Evolutionary conservation across 2,329 filamentous ascomycete species (phyloP).

Genomic region (Trichophyton simii): DNA sequence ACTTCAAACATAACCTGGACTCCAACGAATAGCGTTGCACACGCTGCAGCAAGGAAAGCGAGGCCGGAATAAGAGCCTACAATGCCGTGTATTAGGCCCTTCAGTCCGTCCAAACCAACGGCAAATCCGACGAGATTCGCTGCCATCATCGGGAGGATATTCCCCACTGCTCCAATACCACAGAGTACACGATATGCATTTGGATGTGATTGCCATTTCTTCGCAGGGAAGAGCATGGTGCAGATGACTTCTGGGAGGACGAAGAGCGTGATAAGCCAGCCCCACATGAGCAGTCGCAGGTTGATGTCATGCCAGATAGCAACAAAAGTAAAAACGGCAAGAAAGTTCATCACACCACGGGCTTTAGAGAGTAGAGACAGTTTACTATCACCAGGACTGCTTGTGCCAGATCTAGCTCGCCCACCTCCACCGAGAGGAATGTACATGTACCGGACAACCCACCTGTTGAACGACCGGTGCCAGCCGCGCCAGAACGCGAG

Average conservation of each 20-base stretch:
- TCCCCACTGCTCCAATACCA: constrained; percentile 65
- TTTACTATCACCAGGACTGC: constrained; percentile 19
- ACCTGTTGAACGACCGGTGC: constrained; percentile 92
- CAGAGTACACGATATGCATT: constrained; percentile 68
- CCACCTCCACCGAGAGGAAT: constrained; percentile 68
- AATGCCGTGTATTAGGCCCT: constrained; percentile 62
- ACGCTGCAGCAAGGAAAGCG: constrained; percentile 60
- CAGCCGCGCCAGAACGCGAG: constrained; percentile 90
- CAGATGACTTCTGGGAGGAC: constrained; percentile 78
- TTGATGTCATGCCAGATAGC: constrained; percentile 97
- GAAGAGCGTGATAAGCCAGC: constrained; percentile 90
- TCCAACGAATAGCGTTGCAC: constrained; percentile 64
- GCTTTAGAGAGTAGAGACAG: constrained; percentile 38
- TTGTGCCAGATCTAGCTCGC: constrained; percentile 18
- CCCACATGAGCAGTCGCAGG: constrained; percentile 81
- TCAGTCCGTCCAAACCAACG: constrained; percentile 74
- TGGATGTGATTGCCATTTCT: constrained; percentile 56
- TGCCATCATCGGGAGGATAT: constrained; percentile 88
- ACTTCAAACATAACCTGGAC: constrained; percentile 96
- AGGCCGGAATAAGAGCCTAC: constrained; percentile 64
- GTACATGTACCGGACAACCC: constrained; percentile 88
- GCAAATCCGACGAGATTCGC: constrained; percentile 95
- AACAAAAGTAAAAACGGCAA: constrained; percentile 88
- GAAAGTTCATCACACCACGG: constrained; percentile 58
- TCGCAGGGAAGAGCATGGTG: constrained; percentile 56